phyloP scores from a whole-genome alignment of 441 rosid species.

The Adansonia gregorii region DNA sequence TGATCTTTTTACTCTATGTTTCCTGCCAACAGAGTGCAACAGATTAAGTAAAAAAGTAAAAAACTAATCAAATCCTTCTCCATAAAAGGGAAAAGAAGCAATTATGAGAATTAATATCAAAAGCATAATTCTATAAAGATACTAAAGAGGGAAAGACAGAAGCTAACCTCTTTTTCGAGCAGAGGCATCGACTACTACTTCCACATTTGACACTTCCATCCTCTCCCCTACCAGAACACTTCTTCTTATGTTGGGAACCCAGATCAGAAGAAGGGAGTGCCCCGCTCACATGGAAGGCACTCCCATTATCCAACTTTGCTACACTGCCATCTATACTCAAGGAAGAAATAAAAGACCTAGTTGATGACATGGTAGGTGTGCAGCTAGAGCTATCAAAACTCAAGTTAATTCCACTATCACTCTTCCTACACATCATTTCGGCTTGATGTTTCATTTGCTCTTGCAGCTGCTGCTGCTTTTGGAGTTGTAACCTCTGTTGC shows the following conservation, averaged over 20 bases:
- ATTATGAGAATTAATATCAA: background rate
- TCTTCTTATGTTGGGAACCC: slow-evolving; percentile 60
- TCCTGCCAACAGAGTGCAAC: slow-evolving; percentile 44
- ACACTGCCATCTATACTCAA: slow-evolving; percentile 76
- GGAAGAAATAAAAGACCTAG: slow-evolving; percentile 70
- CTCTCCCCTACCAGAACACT: slow-evolving; percentile 63
- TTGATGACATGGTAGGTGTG: slow-evolving; percentile 74
- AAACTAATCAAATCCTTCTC: slow-evolving; percentile 10
- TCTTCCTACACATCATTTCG: slow-evolving; percentile 65
- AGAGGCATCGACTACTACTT: slow-evolving; percentile 63
- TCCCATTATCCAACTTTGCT: slow-evolving; percentile 60
- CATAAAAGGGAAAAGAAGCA: background rate
- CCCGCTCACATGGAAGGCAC: slow-evolving; percentile 59
- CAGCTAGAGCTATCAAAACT: slow-evolving; percentile 72
- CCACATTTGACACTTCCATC: slow-evolving; percentile 71
- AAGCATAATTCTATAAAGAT: background rate
- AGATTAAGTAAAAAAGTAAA: slow-evolving; percentile 15
- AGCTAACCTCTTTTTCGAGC: slow-evolving; percentile 75
- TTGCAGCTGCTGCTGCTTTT: slow-evolving; percentile 43
- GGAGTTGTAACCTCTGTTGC: slow-evolving; percentile 46
- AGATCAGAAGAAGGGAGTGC: slow-evolving; percentile 57
- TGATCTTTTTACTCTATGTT: slow-evolving; percentile 65
- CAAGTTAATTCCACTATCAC: slow-evolving; percentile 59
- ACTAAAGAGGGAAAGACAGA: background rate
- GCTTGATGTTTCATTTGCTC: slow-evolving; percentile 67